Percentiles rank a stretch among this genome's conserved stretches.
Evolutionary conservation across 228 moss, liverwort and hornwort genomes (phyloP).

Genomic region (Sphagnum fallax): DNA sequence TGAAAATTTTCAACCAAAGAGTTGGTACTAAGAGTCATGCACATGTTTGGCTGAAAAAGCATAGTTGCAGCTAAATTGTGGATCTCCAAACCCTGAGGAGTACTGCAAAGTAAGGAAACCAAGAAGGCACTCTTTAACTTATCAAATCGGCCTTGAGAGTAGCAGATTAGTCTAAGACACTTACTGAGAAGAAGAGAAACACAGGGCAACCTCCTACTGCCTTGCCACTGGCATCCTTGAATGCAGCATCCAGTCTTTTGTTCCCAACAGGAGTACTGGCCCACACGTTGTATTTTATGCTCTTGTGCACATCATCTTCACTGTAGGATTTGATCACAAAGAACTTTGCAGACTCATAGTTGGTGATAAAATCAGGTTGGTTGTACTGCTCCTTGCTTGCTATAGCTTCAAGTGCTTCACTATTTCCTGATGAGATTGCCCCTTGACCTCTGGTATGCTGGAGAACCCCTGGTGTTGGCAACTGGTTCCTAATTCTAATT

Average conservation of each 20-base stretch:
- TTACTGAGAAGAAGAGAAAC: conserved; percentile 57
- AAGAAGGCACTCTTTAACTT: neutral
- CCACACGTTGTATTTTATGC: conserved; percentile 62
- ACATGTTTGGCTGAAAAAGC: neutral
- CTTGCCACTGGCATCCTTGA: conserved; percentile 37
- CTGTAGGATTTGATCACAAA: conserved; percentile 61
- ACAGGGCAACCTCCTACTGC: conserved; percentile 25
- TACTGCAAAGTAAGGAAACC: neutral
- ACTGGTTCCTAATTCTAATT: conserved; percentile 42
- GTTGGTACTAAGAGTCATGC: neutral
- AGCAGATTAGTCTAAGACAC: neutral
- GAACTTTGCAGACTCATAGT: conserved; percentile 41
- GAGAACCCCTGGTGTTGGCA: conserved; percentile 21
- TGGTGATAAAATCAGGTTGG: conserved; percentile 38
- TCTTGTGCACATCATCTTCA: conserved; percentile 61
- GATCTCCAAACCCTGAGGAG: neutral
- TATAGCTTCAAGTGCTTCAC: conserved; percentile 26
- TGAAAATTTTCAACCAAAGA: conserved; percentile 3
- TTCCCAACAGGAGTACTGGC: conserved; percentile 58
- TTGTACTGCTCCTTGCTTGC: conserved; percentile 48
- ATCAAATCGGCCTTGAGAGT: neutral
- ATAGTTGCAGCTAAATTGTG: neutral
- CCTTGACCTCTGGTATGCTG: conserved; percentile 40
- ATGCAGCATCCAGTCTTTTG: conserved; percentile 44
- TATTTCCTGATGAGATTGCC: conserved; percentile 24